Evolutionary conservation across 345 rosid species (phyloP), one percentile per base, ranked within the genome.

Genomic region (Chamaenerion angustifolium): DNA sequence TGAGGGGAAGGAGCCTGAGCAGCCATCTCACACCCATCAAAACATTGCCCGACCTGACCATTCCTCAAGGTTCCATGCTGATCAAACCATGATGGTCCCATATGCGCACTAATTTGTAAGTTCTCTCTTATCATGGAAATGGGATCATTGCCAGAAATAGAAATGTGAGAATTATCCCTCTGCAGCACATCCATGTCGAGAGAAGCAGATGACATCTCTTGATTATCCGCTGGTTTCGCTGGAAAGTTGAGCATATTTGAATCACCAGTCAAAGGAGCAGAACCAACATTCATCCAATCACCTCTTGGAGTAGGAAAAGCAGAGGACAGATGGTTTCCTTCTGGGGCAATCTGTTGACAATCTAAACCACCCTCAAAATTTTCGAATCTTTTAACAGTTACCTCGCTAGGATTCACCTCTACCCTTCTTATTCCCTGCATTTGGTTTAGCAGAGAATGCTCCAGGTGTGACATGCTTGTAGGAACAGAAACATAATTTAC

Each of bases 31-130:
- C 8, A 69, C 14, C 70, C 52, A 68, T 79, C 80, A 67, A 55
- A 65, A 16, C 60, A 41, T 17, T 74, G 74, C 57, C 67, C 68
- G 53, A 71, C 71, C 60, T 80, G 75, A 68, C 80, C 92, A 64
- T 81, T 79, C 75, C 66, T 85, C 62, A 72, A 71, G 19, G 77
- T 66, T 23, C 92, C 88, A 55, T 73, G 76, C 65, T 69, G 81
- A 69, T 67, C 80, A 67, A 79, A 81, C 88, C 92, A 83, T 48
- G 90, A 76, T 55, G 90, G 86, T 25, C 80, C 90, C 82, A 77
- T 76, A 68, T 69, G 88, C 51, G 74, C 75, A 70, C 82, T 83
- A 54, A 83, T 62, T 56, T 74, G 77, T 51, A 77, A 67, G 62
- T 73, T 68, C 48, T 76, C 82, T 53, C 65, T 60, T 61, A 59